Percentiles rank a stretch among this genome's conserved stretches.
Conservation (phyloP, 2,329 filamentous ascomycete species). For the Alternaria sp. region DNA sequence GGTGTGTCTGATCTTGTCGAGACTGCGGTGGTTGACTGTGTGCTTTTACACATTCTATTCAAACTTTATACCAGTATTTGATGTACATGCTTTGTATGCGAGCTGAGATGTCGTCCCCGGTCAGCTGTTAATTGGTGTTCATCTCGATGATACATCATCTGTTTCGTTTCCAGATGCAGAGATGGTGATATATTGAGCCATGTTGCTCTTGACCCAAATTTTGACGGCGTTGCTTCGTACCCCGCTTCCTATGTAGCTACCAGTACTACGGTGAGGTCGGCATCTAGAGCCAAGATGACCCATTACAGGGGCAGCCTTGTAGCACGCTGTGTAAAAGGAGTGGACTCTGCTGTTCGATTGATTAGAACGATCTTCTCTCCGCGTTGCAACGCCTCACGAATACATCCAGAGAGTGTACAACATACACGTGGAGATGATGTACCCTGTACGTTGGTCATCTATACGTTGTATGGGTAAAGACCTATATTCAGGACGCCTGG, state of each 20-base stretch:
- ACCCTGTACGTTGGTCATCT: constrained; percentile 4
- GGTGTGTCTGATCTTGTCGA: neutral
- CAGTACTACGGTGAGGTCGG: neutral
- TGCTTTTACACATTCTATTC: neutral
- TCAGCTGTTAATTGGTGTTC: constrained; percentile 1
- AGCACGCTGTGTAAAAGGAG: neutral
- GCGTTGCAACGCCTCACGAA: neutral
- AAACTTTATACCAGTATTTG: neutral
- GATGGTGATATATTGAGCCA: constrained; percentile 6
- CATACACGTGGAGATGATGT: neutral
- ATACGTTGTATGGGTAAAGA: constrained; percentile 9
- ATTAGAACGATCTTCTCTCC: neutral
- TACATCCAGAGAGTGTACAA: neutral
- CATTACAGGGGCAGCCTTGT: neutral
- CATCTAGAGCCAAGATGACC: neutral
- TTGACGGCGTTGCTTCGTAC: neutral
- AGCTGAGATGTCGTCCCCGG: neutral
- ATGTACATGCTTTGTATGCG: neutral
- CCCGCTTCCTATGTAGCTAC: neutral
- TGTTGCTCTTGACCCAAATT: neutral
- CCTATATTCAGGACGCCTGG: neutral
- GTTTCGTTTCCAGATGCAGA: neutral
- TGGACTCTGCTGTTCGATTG: neutral
- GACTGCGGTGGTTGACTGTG: neutral
- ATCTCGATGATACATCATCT: constrained; percentile 6